phyloP scores from a whole-genome alignment of 352 stramenopile species.

The Hyaloperonospora brassicae region DNA sequence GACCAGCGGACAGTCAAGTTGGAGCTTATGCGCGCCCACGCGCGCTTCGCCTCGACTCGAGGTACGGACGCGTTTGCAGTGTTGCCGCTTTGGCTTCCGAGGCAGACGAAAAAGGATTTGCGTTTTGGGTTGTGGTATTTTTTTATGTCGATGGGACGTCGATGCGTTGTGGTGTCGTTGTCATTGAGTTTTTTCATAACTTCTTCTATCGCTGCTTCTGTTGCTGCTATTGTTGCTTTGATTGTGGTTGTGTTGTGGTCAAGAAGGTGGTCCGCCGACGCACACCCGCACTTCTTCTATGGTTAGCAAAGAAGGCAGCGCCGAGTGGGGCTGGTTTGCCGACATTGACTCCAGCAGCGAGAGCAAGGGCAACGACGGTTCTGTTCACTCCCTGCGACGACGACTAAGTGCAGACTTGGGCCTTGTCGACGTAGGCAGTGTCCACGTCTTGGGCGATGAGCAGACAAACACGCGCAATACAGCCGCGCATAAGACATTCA shows the following conservation, averaged over 20 bases:
- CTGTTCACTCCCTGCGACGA: constrained; percentile 51
- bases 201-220: too few species aligned
- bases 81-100: too few species aligned
- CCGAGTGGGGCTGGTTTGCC: constrained; percentile 84
- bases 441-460: constrained; percentile 78
- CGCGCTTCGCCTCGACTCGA: constrained; percentile 65
- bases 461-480: constrained; percentile 78
- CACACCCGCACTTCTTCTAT: constrained; percentile 59
- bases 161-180: constrained; percentile 20
- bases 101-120: too few species aligned
- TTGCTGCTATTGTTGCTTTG: neutral
- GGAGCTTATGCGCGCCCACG: constrained; percentile 66
- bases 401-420: constrained; percentile 65
- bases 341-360: constrained; percentile 84
- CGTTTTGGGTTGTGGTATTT: too few species aligned
- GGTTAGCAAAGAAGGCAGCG: constrained; percentile 69
- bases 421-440: constrained; percentile 50
- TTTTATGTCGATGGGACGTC: constrained; percentile 16
- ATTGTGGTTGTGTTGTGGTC: neutral
- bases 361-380: constrained; percentile 64
- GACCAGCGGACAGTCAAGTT: constrained; percentile 71
- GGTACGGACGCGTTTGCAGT: constrained; percentile 27
- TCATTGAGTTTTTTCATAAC: too few species aligned
- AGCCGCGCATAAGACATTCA: constrained; percentile 82
- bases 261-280: constrained; percentile 30